A percentile compares a stretch with the other conserved stretches of the same genome.
These are phyloP conservation scores for Hypoxylon rickii DNA, from an alignment of 495 filamentous ascomycete genomes.

Conservation along the genomic window DNA sequence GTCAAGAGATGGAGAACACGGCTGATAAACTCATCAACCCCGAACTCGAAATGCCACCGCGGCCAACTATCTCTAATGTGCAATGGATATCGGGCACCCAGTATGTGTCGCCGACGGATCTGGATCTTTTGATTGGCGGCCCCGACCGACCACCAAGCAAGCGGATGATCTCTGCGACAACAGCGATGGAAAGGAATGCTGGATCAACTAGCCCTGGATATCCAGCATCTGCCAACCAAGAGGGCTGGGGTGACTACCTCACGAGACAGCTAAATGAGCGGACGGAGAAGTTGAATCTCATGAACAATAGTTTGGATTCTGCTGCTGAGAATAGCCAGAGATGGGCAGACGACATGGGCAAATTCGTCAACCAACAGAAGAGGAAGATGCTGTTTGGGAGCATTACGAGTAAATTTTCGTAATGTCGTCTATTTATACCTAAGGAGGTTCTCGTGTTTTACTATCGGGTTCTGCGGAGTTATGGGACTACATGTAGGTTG, in stretches of 20 bases:
- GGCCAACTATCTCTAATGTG: conserved; percentile 93
- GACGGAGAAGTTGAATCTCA: conserved; percentile 80
- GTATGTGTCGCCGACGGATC: conserved; percentile 83
- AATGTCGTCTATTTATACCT: not conserved
- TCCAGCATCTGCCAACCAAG: conserved; percentile 61
- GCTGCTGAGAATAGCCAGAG: conserved; percentile 76
- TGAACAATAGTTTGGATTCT: conserved; percentile 81
- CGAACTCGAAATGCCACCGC: conserved; percentile 67
- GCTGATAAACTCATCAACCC: conserved; percentile 80
- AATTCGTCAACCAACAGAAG: conserved; percentile 85
- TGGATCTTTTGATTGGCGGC: conserved; percentile 90
- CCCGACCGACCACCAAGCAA: conserved; percentile 83
- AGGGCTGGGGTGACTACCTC: conserved; percentile 68
- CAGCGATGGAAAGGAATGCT: conserved; percentile 48
- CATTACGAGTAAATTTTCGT: conserved; percentile 52
- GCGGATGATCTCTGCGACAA: conserved; percentile 62
- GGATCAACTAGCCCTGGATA: conserved; percentile 59
- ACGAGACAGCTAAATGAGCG: conserved; percentile 84
- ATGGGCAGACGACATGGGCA: conserved; percentile 85
- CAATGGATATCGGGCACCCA: conserved; percentile 98
- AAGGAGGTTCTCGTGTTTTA: not conserved
- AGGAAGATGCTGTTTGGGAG: conserved; percentile 74
- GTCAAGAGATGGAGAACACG: conserved; percentile 56
- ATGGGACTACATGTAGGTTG: not conserved
- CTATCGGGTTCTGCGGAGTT: conserved; percentile 6